These are phyloP conservation scores for Entamoeba moshkovskii DNA, from an alignment of 208 protist genomes.

Conservation along the genomic window DNA sequence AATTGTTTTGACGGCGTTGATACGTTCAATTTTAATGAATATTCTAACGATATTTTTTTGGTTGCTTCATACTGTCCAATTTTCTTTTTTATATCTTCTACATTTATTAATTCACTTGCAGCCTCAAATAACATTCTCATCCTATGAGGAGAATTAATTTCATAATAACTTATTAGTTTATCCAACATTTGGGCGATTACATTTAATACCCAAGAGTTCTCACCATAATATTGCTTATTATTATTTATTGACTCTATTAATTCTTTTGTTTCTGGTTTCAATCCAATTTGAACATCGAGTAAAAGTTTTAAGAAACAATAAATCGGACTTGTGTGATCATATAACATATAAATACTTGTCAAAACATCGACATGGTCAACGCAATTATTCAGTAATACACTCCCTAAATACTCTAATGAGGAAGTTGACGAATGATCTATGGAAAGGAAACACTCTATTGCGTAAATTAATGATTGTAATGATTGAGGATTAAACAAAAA, in stretches of 20 bases:
- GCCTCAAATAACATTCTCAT: not conserved
- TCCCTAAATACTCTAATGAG: not conserved
- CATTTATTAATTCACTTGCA: not conserved
- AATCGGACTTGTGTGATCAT: not conserved
- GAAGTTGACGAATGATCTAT: not conserved
- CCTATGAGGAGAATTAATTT: not conserved
- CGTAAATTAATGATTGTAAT: not conserved
- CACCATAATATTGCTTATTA: not conserved
- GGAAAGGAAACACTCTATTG: not conserved
- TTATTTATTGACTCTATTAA: not conserved
- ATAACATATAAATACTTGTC: not conserved
- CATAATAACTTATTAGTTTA: not conserved
- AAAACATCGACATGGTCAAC: not conserved
- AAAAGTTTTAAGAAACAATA: not conserved
- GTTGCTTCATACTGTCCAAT: not conserved
- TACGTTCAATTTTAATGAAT: not conserved
- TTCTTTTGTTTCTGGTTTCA: not conserved
- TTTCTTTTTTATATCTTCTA: not conserved
- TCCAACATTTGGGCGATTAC: not conserved
- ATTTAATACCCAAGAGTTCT: not conserved
- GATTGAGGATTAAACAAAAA: not conserved
- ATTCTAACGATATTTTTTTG: not conserved
- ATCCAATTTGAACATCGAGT: not conserved
- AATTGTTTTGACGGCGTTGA: not conserved
- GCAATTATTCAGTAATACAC: not conserved